These are phyloP conservation scores for Fusarium caatingaense DNA, from an alignment of 2,329 filamentous ascomycete species.

Conservation along the genomic window DNA sequence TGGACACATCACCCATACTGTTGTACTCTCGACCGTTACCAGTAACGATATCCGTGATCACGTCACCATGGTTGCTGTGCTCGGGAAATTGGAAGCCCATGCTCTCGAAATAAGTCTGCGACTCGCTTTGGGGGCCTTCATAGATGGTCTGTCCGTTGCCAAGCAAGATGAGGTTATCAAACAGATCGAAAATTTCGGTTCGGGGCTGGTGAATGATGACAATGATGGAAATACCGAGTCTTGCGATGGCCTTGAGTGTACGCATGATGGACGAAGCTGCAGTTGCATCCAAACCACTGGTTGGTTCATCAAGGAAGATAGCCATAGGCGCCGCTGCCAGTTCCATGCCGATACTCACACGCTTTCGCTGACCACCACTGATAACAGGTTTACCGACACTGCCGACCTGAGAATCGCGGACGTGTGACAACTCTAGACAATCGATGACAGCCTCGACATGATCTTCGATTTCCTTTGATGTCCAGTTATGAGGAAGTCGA, in stretches of 20 bases:
- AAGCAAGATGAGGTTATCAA: constrained; percentile 67
- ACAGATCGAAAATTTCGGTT: constrained; percentile 66
- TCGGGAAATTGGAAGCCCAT: constrained; percentile 63
- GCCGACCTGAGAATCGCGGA: constrained; percentile 63
- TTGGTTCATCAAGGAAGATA: constrained; percentile 66
- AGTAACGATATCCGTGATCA: constrained; percentile 71
- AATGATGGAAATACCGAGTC: constrained; percentile 67
- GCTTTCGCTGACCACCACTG: constrained; percentile 68
- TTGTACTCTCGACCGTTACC: constrained; percentile 67
- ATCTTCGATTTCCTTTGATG: constrained; percentile 59
- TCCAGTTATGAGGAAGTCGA: constrained; percentile 64
- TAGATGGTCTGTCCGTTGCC: constrained; percentile 67
- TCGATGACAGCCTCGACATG: constrained; percentile 68
- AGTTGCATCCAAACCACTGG: constrained; percentile 65
- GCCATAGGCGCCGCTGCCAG: constrained; percentile 67
- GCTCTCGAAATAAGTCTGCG: constrained; percentile 62
- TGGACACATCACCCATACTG: constrained; percentile 57
- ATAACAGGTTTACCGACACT: constrained; percentile 63
- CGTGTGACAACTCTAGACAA: constrained; percentile 64
- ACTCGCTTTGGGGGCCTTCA: constrained; percentile 58
- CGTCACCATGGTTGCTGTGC: constrained; percentile 66
- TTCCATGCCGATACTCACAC: constrained; percentile 70
- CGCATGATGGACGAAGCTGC: constrained; percentile 67
- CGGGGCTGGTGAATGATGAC: constrained; percentile 71
- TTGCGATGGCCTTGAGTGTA: constrained; percentile 64